These are phyloP conservation scores for Ulvella scutata DNA, from an alignment of 139 green algal genomes.

Conservation along the genomic window DNA sequence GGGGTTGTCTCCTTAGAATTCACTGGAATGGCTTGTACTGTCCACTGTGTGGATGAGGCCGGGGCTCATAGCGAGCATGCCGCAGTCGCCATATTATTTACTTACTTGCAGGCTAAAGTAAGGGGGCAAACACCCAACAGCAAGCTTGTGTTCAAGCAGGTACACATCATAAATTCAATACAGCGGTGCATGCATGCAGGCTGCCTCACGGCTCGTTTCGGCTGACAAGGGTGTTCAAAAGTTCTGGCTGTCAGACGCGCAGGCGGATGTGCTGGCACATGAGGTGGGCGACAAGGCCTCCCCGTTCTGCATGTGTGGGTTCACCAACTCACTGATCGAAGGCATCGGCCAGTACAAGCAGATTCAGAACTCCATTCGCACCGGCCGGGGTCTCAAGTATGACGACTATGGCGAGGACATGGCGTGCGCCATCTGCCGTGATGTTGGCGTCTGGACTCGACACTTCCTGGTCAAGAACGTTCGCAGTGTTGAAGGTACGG, in stretches of 20 bases:
- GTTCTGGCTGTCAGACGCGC: slow-evolving; percentile 8
- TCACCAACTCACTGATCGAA: not conserved
- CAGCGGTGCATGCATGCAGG: not conserved
- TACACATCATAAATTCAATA: no score
- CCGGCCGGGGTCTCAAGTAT: slow-evolving; percentile 6
- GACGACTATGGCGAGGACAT: slow-evolving; percentile 6
- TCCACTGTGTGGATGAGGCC: no score
- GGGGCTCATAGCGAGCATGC: no score
- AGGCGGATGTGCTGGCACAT: slow-evolving; percentile 8
- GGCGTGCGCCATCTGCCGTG: slow-evolving; percentile 4
- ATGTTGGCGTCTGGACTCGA: slow-evolving; percentile 8
- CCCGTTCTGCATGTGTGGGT: slow-evolving; percentile 2
- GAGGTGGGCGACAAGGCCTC: slow-evolving; percentile 1
- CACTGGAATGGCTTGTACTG: no score
- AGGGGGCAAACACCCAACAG: no score
- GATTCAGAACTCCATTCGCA: not conserved
- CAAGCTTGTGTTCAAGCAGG: no score
- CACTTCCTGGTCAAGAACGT: slow-evolving; percentile 7
- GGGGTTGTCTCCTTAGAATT: no score
- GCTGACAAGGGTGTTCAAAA: not conserved
- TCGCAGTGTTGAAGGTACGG: not conserved
- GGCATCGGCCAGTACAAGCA: not conserved
- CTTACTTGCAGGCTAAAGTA: no score
- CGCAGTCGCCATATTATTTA: no score
- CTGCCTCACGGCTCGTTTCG: not conserved